These are phyloP conservation scores for Fennellomyces sp. DNA, from an alignment of 371 early-diverging fungal species.

Conservation along the genomic window DNA sequence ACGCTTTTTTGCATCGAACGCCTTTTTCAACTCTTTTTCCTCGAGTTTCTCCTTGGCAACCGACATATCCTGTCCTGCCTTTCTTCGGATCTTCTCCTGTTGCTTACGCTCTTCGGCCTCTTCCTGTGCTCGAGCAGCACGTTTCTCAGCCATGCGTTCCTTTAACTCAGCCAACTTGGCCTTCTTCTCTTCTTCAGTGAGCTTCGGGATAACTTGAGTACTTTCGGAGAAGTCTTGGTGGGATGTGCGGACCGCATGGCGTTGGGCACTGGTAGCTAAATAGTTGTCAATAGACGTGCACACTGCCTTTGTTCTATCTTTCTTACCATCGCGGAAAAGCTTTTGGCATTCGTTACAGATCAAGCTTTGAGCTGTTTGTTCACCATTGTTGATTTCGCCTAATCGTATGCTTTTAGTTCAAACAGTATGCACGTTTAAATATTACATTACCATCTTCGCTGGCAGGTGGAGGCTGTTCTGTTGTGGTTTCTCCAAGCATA, in stretches of 20 bases:
- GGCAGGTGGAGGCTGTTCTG: constrained; percentile 15
- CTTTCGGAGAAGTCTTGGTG: constrained; percentile 91
- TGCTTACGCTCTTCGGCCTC: constrained; percentile 75
- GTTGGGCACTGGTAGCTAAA: constrained; percentile 73
- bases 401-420: constrained; percentile 15
- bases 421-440: too few species aligned
- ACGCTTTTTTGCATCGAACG: constrained; percentile 69
- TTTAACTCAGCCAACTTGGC: constrained; percentile 80
- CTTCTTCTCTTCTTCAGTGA: constrained; percentile 87
- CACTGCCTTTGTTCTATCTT: background rate
- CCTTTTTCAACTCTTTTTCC: constrained; percentile 75
- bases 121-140: constrained; percentile 58
- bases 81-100: constrained; percentile 79
- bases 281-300: background rate
- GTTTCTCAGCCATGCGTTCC: constrained; percentile 70
- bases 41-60: constrained; percentile 74
- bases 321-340: constrained; percentile 74
- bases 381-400: constrained; percentile 72
- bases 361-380: constrained; percentile 76
- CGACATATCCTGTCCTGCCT: constrained; percentile 79
- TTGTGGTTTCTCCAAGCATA: constrained; percentile 25
- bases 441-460: background rate
- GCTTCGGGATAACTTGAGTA: constrained; percentile 79
- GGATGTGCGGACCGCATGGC: constrained; percentile 81
- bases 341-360: constrained; percentile 89